Conservation (phyloP, 371 early-diverging fungal genomes). For the Zopfochytrium polystomum region DNA sequence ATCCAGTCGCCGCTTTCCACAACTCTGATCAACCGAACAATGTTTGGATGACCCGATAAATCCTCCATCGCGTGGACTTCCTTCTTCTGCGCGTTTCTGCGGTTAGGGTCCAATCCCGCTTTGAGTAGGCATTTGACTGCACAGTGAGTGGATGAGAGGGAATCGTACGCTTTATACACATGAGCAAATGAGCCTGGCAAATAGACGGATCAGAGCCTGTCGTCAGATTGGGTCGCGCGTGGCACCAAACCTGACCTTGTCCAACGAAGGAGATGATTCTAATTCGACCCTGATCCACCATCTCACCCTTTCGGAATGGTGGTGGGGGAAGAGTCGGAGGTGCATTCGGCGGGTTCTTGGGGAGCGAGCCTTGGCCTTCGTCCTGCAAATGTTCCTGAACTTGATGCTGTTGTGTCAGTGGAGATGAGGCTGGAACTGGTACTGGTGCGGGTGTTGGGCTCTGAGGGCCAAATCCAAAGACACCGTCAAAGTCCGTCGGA, state of each 20-base stretch:
- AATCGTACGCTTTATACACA: constrained; percentile 58
- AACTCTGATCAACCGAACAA: constrained; percentile 69
- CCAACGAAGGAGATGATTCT: constrained; percentile 27
- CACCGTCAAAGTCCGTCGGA: too few species aligned
- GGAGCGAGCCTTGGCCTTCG: background rate
- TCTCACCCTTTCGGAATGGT: constrained; percentile 21
- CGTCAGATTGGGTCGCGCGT: background rate
- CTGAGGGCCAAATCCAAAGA: too few species aligned
- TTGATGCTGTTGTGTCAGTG: background rate
- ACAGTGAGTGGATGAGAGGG: constrained; percentile 13
- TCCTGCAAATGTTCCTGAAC: background rate
- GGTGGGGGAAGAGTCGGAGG: constrained; percentile 15
- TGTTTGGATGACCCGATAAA: constrained; percentile 68
- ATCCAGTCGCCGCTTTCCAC: constrained; percentile 64
- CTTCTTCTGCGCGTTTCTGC: constrained; percentile 59
- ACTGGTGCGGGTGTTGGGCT: too few species aligned
- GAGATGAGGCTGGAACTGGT: background rate
- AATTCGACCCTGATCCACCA: constrained; percentile 19
- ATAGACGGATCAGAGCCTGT: background rate
- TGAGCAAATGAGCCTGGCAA: constrained; percentile 65
- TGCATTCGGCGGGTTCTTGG: background rate
- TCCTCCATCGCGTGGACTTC: constrained; percentile 71
- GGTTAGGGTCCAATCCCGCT: constrained; percentile 51
- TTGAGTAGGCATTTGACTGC: constrained; percentile 73
- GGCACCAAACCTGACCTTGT: constrained; percentile 13